Evolutionary conservation across 2,329 filamentous ascomycete genomes (phyloP), one percentile per base, ranked within the genome.

Genomic region (Madurella fahalii): DNA sequence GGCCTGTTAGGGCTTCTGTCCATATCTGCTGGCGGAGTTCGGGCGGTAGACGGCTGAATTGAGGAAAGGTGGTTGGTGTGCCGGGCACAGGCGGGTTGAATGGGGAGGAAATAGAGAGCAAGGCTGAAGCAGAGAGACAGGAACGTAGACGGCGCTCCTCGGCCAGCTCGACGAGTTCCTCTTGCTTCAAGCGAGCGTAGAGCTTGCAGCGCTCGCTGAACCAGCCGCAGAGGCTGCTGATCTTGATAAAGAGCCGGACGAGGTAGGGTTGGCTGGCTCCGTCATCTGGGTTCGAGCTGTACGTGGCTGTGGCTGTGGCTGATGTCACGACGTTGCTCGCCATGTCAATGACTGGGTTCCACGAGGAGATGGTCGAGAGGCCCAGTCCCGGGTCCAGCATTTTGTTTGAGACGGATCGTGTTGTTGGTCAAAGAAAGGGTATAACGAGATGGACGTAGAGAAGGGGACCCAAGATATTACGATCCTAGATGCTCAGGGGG

Each of bases 1-100:
- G 25, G 2, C 37, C 41, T 2, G 57, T 52, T 2, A 59, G 34
- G 2, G 58, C 54, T 18, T 55, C 49, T 2, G 39, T 40, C 58
- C 54, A 59, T 20, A 59, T 57, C 47, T 49, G 47, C 18, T 57
- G 49, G 17, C 58, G 46, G 7, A 59, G 44, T 40, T 59, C 58
- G 7, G 49, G 40, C 2, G 54, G 58, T 2, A 57, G 47, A 9
- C 37, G 47, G 12, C 49, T 11, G 18, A 59, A 57, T 9, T 55
- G 41, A 12, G 52, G 54, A 25, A 59, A 59, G 9, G 45, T 53
- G 1, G 34, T 48, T 9, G 52, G 48, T 13, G 47, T 32, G 15
- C 37, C 25, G 1, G 47, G 40, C 5, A 20, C 11, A 9, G 9
- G 47, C 15, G 47, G 40, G 13, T 40, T 48, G 3, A 44, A 18